Evolutionary conservation across 164 flowering plant species (phyloP).

Genomic region (Cinnamomum micranthum): DNA sequence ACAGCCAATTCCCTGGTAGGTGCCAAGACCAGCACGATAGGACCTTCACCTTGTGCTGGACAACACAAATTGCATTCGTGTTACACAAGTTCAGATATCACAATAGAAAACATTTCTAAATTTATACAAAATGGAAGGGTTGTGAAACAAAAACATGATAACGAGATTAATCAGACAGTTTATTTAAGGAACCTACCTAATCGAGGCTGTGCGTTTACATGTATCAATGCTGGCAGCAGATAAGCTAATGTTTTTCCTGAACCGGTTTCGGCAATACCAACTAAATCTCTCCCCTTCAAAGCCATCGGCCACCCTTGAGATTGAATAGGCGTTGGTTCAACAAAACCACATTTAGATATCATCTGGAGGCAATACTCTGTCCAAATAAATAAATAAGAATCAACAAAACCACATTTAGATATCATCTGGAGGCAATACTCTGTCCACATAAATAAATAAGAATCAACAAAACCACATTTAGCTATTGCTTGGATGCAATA

Average conservation of each 20-base stretch:
- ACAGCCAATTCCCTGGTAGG: slow-evolving; percentile 96
- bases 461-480: slow-evolving; percentile 75
- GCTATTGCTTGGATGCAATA: slow-evolving; percentile 79
- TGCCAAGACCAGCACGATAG: slow-evolving; percentile 77
- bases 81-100: neutral
- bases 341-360: slow-evolving; percentile 75
- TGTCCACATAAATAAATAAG: slow-evolving; percentile 21
- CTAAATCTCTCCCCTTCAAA: slow-evolving; percentile 85
- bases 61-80: neutral
- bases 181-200: slow-evolving; percentile 45
- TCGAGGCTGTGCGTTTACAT: slow-evolving; percentile 90
- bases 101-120: neutral
- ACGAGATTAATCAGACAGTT: neutral
- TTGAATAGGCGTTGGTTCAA: slow-evolving; percentile 96
- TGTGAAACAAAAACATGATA: neutral
- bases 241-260: slow-evolving; percentile 97
- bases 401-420: slow-evolving; percentile 74
- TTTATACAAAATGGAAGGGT: neutral
- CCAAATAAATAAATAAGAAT: slow-evolving; percentile 21
- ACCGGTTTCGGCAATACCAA: slow-evolving; percentile 99
- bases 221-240: slow-evolving; percentile 84
- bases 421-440: slow-evolving; percentile 83
- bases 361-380: slow-evolving; percentile 78
- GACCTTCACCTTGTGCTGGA: slow-evolving; percentile 84
- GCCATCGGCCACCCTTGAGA: slow-evolving; percentile 99